Percentiles rank a stretch among this genome's conserved stretches.
phyloP scores from a whole-genome alignment of 495 filamentous ascomycete species.

The Aspergillus bridgeri region DNA sequence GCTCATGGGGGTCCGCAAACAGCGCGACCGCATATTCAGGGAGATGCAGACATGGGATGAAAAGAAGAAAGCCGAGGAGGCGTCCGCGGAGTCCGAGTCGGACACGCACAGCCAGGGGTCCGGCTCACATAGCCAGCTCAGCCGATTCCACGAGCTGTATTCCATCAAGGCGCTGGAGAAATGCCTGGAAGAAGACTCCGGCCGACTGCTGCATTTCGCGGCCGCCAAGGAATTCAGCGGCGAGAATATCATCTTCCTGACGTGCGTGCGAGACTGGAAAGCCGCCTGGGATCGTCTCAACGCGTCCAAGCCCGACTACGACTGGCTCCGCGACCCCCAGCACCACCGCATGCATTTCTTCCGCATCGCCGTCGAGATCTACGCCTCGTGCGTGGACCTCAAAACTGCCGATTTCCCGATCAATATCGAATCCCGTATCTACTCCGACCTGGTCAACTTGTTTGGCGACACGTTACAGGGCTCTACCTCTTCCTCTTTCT shows the following conservation, averaged over 20 bases:
- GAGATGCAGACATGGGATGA: slow-evolving; percentile 14
- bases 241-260: slow-evolving; percentile 58
- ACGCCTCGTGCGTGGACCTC: slow-evolving; percentile 44
- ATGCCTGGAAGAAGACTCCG: slow-evolving; percentile 42
- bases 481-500: too few relatives aligned
- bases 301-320: slow-evolving; percentile 14
- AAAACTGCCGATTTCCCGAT: slow-evolving; percentile 50
- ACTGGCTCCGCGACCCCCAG: slow-evolving; percentile 23
- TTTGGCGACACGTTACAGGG: slow-evolving; percentile 30
- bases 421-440: slow-evolving; percentile 47
- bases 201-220: slow-evolving; percentile 49
- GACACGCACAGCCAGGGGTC: too few relatives aligned
- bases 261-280: slow-evolving; percentile 49
- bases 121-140: slow-evolving; percentile 16
- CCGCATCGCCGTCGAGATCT: slow-evolving; percentile 45
- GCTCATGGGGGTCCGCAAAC: slow-evolving; percentile 36
- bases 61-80: slow-evolving; percentile 15
- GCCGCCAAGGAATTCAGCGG: slow-evolving; percentile 54
- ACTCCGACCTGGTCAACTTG: slow-evolving; percentile 33
- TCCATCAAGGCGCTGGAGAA: slow-evolving; percentile 52
- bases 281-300: slow-evolving; percentile 21
- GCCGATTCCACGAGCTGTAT: slow-evolving; percentile 32
- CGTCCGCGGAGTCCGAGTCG: slow-evolving; percentile 6
- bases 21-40: slow-evolving; percentile 14
- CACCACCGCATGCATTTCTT: slow-evolving; percentile 29